Base-by-base conservation (phyloP, 495 filamentous ascomycete genomes). In the Aspergillus cristatus region DNA sequence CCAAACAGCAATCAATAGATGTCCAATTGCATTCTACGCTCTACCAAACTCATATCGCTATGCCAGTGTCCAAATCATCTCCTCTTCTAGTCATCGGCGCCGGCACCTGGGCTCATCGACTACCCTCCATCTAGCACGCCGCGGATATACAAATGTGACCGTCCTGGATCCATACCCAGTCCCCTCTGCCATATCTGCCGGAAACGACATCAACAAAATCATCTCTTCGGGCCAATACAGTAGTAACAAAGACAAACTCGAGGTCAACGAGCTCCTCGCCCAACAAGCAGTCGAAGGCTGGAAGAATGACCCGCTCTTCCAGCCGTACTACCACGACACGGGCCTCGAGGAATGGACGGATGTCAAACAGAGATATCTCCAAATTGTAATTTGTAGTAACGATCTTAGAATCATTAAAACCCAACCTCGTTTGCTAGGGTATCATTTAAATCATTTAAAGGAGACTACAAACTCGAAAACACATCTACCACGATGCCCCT, bases 161-260 rank as follows among this genome's bases (percentile, higher is more conserved):
- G 67, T 71, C n/a, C 54, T 70, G 12, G 69, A 74, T 43, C 43
- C 53, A 8, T 59, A 67, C 35, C 45, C 47, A 1, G 43, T 67
- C 25, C 70, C 70, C 7, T 69, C 61, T 0, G 46, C 57, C 11
- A 64, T 65, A 15, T 58, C 65, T 15, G 66, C 67, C 7, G 65
- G 65, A 8, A 63, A 67, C 33, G 67, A 71, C 33, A 38, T 72
- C 3, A 73, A 73, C 36, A 73, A 72, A 43, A 68, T 70, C 34
- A 56, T 60, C 24, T 50, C 47, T 1, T 40, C 42, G 14, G 42
- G 42, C 8, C 47, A 50, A 34, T 45, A 50, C 32, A 45, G 42
- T 31, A 45, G 33, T 32, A 36, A 35, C 18, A 45, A 45, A 14
- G 47, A 59, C 36, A 47, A 55, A n/a, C 41, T 50, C 13, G 51